Base-by-base conservation (phyloP, 1,284 basidiomycete species). In the Cryptococcus wingfieldii region DNA sequence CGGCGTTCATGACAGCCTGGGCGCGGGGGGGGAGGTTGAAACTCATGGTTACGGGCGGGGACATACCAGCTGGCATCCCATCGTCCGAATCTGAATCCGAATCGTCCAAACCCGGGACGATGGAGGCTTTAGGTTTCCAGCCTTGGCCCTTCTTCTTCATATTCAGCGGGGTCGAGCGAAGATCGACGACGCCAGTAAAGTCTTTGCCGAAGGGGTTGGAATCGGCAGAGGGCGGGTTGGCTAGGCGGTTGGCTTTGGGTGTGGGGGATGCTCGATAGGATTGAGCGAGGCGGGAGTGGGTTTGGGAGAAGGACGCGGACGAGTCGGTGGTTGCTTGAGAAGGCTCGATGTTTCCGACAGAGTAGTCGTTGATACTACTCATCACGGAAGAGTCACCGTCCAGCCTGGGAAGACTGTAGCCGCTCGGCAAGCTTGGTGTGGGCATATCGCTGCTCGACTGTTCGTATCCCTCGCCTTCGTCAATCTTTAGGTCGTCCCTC, bases 11-110 rank as follows among this genome's bases (percentile, higher is more conserved):
- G 19, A 90, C 79, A 47, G 68, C 66, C 38, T 63, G 51, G 0
- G 80, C 83, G 52, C 83, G 81, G 9, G 84, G 81, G 0, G 86
- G 86, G n/a, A 86, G 82, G 2, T 85, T 85, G 57, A 90, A 91
- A 28, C 86, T 87, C 83, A 93, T 85, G 54, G 88, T 87, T 4
- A 87, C 83, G 2, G 89, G 90, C 2, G 92, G 90, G 0, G 90
- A 92, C 87, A 93, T 89, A 46, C 86, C 87, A 38, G 66, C 77
- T 51, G 77, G 67, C 41, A 82, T 81, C 54, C 85, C 84, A 41
- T 71, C 72, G 45, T 72, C 70, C 49, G 72, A 67, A 45, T 70
- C 68, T 18, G 46, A 47, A 5, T 37, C 46, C 25, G 46, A 47
- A 19, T 70, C 65, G 38, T 67, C 68, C 12, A 72, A 63, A 4